These are phyloP conservation scores for Calophaca sinica DNA, from an alignment of 306 rosid species.

Conservation along the genomic window DNA sequence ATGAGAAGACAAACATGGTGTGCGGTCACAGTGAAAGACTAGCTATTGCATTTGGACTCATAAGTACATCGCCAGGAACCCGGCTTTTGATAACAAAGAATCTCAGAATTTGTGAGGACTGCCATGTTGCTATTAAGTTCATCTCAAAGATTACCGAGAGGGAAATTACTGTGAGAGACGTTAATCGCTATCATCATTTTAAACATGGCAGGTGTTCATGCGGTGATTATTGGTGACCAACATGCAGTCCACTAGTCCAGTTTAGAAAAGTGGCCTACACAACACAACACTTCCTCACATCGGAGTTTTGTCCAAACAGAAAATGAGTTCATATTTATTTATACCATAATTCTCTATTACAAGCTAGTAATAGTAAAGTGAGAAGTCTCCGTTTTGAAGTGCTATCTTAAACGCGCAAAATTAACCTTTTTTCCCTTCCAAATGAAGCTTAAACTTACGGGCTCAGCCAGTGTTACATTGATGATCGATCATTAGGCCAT, in stretches of 20 bases:
- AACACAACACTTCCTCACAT: neutral
- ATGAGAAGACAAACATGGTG: constrained; percentile 72
- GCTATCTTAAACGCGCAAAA: too few relatives aligned
- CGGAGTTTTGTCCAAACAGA: neutral
- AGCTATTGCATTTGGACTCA: constrained; percentile 86
- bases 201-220: constrained; percentile 69
- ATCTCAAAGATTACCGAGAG: constrained; percentile 68
- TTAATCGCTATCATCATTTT: constrained; percentile 82
- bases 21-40: constrained; percentile 82
- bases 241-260: neutral
- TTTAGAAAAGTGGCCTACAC: constrained; percentile 13
- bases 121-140: constrained; percentile 81
- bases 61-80: constrained; percentile 66
- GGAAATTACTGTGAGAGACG: constrained; percentile 76
- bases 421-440: neutral
- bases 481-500: neutral
- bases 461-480: neutral
- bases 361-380: neutral
- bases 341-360: neutral
- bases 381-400: constrained; percentile 7
- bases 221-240: constrained; percentile 70
- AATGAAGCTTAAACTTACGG: neutral
- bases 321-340: neutral
- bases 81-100: constrained; percentile 78
- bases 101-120: constrained; percentile 76